phyloP scores from a whole-genome alignment of 148 eudicot genomes.

The Fagopyrum tataricum region DNA sequence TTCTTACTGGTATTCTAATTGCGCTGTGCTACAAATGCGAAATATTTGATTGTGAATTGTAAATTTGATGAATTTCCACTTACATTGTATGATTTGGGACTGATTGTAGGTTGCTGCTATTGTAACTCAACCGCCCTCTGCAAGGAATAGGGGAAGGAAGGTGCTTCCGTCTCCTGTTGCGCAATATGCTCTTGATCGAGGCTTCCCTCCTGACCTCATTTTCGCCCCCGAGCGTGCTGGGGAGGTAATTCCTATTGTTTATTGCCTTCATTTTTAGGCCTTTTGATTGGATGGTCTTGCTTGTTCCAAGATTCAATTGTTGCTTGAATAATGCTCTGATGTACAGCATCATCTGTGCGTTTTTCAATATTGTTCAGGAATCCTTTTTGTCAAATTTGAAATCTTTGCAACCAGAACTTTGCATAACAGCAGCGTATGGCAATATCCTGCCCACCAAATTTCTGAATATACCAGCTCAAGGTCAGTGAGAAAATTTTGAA shows the following conservation, averaged over 20 bases:
- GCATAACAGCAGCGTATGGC: slow-evolving; percentile 95
- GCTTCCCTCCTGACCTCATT: slow-evolving; percentile 77
- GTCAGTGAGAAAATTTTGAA: slow-evolving; percentile 30
- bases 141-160: slow-evolving; percentile 68
- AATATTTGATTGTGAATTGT: not conserved
- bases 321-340: not conserved
- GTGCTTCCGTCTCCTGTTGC: slow-evolving; percentile 87
- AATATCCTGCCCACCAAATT: slow-evolving; percentile 81
- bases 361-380: slow-evolving; percentile 40
- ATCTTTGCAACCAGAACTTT: slow-evolving; percentile 83
- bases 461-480: slow-evolving; percentile 78
- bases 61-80: not conserved
- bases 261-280: not conserved
- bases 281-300: not conserved
- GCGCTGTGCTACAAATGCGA: not conserved
- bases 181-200: slow-evolving; percentile 76
- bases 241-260: slow-evolving; percentile 54
- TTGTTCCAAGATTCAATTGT: not conserved
- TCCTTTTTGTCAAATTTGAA: slow-evolving; percentile 56
- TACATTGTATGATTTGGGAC: not conserved
- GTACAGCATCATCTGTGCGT: not conserved
- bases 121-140: slow-evolving; percentile 90
- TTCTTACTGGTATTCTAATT: not conserved
- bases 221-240: slow-evolving; percentile 69
- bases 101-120: slow-evolving; percentile 65